A percentile compares a stretch with the other conserved stretches of the same genome.
Evolutionary conservation across 2,329 filamentous ascomycete genomes (phyloP).

Genomic region (Diplocarpon rosae): DNA sequence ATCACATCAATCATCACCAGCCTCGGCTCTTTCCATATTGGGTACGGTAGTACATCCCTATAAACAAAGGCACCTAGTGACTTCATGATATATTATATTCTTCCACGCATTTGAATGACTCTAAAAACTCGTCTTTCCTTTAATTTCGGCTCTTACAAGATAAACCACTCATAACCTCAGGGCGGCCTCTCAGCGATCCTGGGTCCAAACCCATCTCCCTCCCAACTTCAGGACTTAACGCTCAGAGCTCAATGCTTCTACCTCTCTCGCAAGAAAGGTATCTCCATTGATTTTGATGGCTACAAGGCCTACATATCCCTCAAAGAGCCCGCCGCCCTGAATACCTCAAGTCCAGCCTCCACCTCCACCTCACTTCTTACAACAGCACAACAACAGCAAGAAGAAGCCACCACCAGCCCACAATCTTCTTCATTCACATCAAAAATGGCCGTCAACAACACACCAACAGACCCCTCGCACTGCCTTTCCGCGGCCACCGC

Average conservation of each 20-base stretch:
- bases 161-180: conserved; percentile 24
- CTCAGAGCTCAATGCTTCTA: conserved; percentile 62
- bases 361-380: conserved; percentile 4
- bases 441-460: not conserved
- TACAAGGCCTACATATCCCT: conserved; percentile 52
- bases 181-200: conserved; percentile 54
- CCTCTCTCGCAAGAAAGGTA: conserved; percentile 38
- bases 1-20: conserved; percentile 3
- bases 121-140: not conserved
- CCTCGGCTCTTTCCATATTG: conserved; percentile 12
- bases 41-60: not conserved
- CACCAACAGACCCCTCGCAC: not conserved
- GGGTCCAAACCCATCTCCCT: conserved; percentile 41
- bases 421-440: not conserved
- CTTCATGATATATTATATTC: no score
- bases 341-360: not conserved
- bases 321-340: conserved; percentile 3
- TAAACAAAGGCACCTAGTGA: no score
- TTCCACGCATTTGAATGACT: no score
- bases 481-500: not conserved
- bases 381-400: not conserved
- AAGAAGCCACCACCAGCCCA: not conserved
- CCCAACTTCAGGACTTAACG: conserved; percentile 45
- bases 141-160: not conserved
- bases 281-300: conserved; percentile 50